Evolutionary conservation across 2,329 filamentous ascomycete genomes (phyloP).

Genomic region (Fusarium papillatum): DNA sequence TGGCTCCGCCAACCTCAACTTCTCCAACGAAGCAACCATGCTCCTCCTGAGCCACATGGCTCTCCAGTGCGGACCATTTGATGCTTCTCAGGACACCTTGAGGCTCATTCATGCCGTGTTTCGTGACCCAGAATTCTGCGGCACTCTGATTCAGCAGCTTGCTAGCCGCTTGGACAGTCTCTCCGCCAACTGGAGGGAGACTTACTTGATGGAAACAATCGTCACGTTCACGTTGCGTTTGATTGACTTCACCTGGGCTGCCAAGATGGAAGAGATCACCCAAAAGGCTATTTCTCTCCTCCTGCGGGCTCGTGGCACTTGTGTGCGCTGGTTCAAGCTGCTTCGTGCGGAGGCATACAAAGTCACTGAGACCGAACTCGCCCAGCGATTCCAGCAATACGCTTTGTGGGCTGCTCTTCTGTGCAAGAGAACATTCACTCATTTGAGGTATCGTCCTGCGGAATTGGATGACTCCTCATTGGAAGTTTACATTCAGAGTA

Average conservation of each 20-base stretch:
- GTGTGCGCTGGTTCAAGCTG: slow-evolving; percentile 62
- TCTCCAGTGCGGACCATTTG: slow-evolving; percentile 65
- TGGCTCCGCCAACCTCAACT: slow-evolving; percentile 68
- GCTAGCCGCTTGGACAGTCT: slow-evolving; percentile 58
- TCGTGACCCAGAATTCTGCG: slow-evolving; percentile 62
- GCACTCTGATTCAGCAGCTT: slow-evolving; percentile 61
- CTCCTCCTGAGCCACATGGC: slow-evolving; percentile 64
- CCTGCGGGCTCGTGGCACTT: slow-evolving; percentile 47
- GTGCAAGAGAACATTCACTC: slow-evolving; percentile 57
- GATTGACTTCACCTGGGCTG: slow-evolving; percentile 34
- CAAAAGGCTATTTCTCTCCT: slow-evolving; percentile 19
- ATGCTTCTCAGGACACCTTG: slow-evolving; percentile 38
- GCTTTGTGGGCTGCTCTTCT: slow-evolving; percentile 68
- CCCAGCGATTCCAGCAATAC: slow-evolving; percentile 55
- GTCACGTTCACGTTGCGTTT: slow-evolving; percentile 64
- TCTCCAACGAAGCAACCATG: slow-evolving; percentile 68
- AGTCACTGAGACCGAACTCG: slow-evolving; percentile 52
- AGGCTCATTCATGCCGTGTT: slow-evolving; percentile 65
- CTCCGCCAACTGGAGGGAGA: slow-evolving; percentile 71
- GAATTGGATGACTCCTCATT: slow-evolving; percentile 25
- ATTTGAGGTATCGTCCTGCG: slow-evolving; percentile 3
- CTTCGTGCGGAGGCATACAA: slow-evolving; percentile 61
- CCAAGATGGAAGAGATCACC: neutral
- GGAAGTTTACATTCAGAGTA: slow-evolving; percentile 38
- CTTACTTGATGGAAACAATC: slow-evolving; percentile 68